phyloP scores from a whole-genome alignment of 371 early-diverging fungal genomes.

The Syncephalis fuscata region DNA sequence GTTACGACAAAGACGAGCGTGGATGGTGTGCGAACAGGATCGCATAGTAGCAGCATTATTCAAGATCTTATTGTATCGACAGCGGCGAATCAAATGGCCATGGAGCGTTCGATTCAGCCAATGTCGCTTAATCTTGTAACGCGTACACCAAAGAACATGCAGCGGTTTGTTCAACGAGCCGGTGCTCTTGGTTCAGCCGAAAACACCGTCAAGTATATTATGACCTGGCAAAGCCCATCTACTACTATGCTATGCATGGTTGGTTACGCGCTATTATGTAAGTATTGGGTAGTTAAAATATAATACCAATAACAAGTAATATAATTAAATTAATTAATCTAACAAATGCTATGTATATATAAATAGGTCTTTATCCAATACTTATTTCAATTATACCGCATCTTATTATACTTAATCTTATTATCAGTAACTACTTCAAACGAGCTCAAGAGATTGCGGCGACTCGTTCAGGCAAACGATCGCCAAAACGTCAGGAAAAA shows the following conservation, averaged over 20 bases:
- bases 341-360: neutral
- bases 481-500: conserved; percentile 10
- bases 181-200: conserved; percentile 15
- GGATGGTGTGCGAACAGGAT: conserved; percentile 4
- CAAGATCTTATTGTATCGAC: conserved; percentile 17
- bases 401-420: neutral
- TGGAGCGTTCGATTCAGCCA: conserved; percentile 5
- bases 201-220: conserved; percentile 14
- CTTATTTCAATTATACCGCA: neutral
- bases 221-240: conserved; percentile 19
- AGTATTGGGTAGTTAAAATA: conserved; percentile 2
- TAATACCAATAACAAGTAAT: neutral
- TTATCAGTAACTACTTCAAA: conserved; percentile 2
- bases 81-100: conserved; percentile 12
- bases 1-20: neutral
- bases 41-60: conserved; percentile 2
- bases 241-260: conserved; percentile 17
- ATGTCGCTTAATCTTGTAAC: conserved; percentile 10
- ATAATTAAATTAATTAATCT: neutral
- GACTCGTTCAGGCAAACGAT: conserved; percentile 9
- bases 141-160: conserved; percentile 16
- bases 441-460: no score
- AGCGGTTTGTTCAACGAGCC: conserved; percentile 18
- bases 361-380: neutral
- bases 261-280: conserved; percentile 18